Conservation (phyloP, 331 rosid genomes). For the Cydonia oblonga region DNA sequence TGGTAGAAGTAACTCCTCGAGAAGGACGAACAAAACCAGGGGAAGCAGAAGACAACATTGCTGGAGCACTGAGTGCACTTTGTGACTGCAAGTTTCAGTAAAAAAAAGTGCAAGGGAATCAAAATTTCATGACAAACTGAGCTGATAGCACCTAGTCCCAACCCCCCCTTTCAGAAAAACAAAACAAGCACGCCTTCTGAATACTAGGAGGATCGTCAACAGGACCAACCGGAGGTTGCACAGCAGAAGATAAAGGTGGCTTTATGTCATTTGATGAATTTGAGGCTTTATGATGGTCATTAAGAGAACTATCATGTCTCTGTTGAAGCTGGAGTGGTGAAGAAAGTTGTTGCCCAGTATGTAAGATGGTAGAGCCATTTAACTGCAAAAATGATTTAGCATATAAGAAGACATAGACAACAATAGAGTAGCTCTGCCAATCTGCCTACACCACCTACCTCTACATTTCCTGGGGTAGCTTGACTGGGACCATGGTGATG, state of each 20-base stretch:
- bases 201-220: constrained; percentile 34
- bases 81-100: constrained; percentile 38
- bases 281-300: constrained; percentile 55
- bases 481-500: constrained; percentile 45
- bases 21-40: constrained; percentile 68
- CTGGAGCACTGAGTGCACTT: constrained; percentile 27
- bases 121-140: background rate
- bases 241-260: constrained; percentile 44
- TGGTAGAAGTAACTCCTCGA: constrained; percentile 55
- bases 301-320: constrained; percentile 54
- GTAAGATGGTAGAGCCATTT: constrained; percentile 42
- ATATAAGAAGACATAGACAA: constrained; percentile 9
- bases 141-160: background rate
- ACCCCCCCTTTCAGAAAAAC: background rate
- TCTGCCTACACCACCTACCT: constrained; percentile 32
- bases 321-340: constrained; percentile 56
- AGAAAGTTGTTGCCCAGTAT: constrained; percentile 50
- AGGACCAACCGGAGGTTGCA: constrained; percentile 46
- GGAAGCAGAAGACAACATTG: constrained; percentile 52
- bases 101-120: constrained; percentile 1
- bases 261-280: constrained; percentile 46
- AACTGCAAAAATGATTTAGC: constrained; percentile 37
- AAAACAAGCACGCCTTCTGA: constrained; percentile 46
- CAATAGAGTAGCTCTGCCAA: background rate
- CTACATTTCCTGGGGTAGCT: constrained; percentile 48